A percentile compares a stretch with the other conserved stretches of the same genome.
Evolutionary conservation across 2,329 filamentous ascomycete genomes (phyloP).

Genomic region (Ophiognomonia clavigignenti-juglandacearum): DNA sequence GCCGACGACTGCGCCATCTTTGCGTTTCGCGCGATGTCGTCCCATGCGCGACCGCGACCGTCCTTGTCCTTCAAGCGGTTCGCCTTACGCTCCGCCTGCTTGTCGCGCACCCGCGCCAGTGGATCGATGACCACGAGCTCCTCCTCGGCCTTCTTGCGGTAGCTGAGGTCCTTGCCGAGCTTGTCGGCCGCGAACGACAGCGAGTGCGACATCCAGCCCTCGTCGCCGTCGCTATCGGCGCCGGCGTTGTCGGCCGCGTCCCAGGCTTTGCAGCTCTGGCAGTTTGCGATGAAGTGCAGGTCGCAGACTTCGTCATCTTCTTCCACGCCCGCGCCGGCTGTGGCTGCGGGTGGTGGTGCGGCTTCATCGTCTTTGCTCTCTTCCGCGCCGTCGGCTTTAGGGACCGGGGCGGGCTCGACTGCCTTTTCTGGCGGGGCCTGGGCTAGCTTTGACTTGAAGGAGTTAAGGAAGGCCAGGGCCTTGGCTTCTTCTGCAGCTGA

Average conservation of each 20-base stretch:
- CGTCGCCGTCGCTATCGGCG: constrained; percentile 55
- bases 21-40: constrained; percentile 51
- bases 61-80: constrained; percentile 47
- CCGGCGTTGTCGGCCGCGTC: constrained; percentile 55
- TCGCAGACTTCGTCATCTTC: constrained; percentile 79
- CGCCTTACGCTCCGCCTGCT: constrained; percentile 60
- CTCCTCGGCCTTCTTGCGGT: constrained; percentile 86
- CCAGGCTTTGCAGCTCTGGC: constrained; percentile 87
- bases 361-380: constrained; percentile 23
- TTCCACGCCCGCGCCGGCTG: constrained; percentile 30
- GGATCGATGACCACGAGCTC: constrained; percentile 93
- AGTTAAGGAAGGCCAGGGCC: constrained; percentile 66
- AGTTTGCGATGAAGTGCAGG: constrained; percentile 92
- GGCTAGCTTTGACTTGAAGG: constrained; percentile 76
- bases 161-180: constrained; percentile 84
- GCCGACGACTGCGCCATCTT: constrained; percentile 50
- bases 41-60: constrained; percentile 51
- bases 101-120: constrained; percentile 70
- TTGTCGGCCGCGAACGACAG: constrained; percentile 86
- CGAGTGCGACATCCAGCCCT: constrained; percentile 81
- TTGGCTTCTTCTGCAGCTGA: constrained; percentile 55
- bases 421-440: constrained; percentile 38
- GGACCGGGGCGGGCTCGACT: constrained; percentile 15
- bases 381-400: constrained; percentile 21
- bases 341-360: constrained; percentile 20